Percentiles rank a stretch among this genome's conserved stretches.
phyloP scores from a whole-genome alignment of 2,329 filamentous ascomycete genomes.

The Pestalotiopsis sp. region DNA sequence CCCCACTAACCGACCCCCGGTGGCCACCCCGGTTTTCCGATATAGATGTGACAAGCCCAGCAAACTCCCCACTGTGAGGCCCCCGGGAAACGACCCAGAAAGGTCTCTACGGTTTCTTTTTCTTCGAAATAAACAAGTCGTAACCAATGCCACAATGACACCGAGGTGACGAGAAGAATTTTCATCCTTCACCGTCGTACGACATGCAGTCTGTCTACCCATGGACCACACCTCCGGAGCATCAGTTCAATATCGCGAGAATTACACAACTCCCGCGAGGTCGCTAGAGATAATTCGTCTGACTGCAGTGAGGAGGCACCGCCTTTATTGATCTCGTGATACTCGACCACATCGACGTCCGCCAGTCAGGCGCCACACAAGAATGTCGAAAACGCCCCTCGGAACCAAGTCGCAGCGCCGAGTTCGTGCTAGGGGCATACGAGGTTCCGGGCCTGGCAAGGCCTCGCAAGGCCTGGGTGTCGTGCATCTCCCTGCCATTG shows the following conservation, averaged over 20 bases:
- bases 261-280: neutral
- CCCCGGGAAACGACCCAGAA: neutral
- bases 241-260: neutral
- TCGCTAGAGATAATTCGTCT: neutral
- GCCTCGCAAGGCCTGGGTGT: neutral
- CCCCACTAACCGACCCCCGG: neutral
- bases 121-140: neutral
- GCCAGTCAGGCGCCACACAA: neutral
- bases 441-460: conserved; percentile 1
- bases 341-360: neutral
- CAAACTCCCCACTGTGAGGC: neutral
- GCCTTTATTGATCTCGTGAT: conserved; percentile 4
- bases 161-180: neutral
- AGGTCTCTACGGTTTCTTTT: neutral
- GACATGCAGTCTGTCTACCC: too few species aligned
- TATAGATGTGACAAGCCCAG: conserved; percentile 6
- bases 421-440: conserved; percentile 9
- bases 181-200: neutral
- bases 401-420: neutral
- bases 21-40: conserved; percentile 5
- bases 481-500: neutral
- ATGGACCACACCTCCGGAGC: neutral
- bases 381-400: neutral
- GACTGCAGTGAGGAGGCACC: neutral
- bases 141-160: neutral